Evolutionary conservation across 1,284 basidiomycete genomes (phyloP), one percentile per base, ranked within the genome.

Genomic region (Vanrija humicola): DNA sequence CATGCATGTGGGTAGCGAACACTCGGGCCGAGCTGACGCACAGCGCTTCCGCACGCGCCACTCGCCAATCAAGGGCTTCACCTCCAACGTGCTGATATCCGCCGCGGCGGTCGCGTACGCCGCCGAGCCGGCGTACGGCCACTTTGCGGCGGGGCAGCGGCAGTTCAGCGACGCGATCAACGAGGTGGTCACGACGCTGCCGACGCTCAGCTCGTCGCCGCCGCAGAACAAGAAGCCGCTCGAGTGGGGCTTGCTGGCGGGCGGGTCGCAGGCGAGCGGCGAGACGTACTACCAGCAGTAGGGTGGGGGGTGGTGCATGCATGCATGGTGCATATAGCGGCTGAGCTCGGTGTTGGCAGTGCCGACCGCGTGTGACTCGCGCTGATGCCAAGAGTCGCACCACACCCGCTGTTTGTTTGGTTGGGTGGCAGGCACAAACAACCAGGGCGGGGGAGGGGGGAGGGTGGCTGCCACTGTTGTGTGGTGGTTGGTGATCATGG

Each of bases 1-100:
- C 14, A 72, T 74, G 72, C 68, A 72, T 49, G 72, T 73, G 50
- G 58, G 68, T 52, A 5, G 6, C 15, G 5, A 48, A 4, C 34
- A 3, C 42, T 43, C 9, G 76, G 79, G 45, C 76, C 78, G 15
- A 56, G 43, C 53, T 90, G 88, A 65, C 82, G 85, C 9, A 46
- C 85, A 90, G 73, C 84, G 89, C 14, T 86, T 92, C 67, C 81
- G 87, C 42, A 86, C 85, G 3, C 79, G 78, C 0, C 85, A 86
- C 2, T 89, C 88, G 7, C 84, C 89, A 0, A 81, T 92, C 61
- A 89, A 89, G 68, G 90, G 90, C 0, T 75, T 92, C 2, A 91
- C 89, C 0, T 80, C 89, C 1, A 88, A 92, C 62, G 86, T 93
- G 87, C 66, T 88, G 82, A 87, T 88, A 47, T 75, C 78, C 49